A percentile compares a stretch with the other conserved stretches of the same genome.
Evolutionary conservation across 768 basidiomycete genomes (phyloP).

Genomic region (Pulveroboletus sp.): DNA sequence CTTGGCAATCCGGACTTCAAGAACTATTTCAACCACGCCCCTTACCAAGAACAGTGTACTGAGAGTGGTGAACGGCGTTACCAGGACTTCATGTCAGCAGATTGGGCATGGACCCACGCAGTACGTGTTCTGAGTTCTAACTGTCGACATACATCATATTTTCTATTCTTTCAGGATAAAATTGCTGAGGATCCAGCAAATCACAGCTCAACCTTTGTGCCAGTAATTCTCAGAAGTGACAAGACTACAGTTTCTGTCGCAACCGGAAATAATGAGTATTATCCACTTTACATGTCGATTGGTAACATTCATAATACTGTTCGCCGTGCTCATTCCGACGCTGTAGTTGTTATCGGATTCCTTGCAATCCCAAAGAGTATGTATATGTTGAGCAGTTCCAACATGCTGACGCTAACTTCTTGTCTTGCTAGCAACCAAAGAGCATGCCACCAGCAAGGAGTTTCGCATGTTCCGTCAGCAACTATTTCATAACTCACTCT

Average conservation of each 20-base stretch:
- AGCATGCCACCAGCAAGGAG: neutral
- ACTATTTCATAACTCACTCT: neutral
- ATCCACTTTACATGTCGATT: constrained; percentile 14
- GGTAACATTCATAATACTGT: constrained; percentile 17
- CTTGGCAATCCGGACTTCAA: neutral
- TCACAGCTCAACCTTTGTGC: constrained; percentile 12
- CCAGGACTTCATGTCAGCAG: too few relatives aligned
- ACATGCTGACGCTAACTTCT: too few relatives aligned
- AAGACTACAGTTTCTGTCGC: constrained; percentile 15
- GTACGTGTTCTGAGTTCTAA: too few relatives aligned
- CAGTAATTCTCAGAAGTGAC: constrained; percentile 14
- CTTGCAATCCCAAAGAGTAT: constrained; percentile 4
- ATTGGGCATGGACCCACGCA: too few relatives aligned
- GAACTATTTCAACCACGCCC: too few relatives aligned
- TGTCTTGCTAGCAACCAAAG: neutral
- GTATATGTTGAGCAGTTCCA: too few relatives aligned
- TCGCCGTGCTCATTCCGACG: constrained; percentile 2
- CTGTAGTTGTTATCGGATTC: constrained; percentile 15
- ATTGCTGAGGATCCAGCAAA: constrained; percentile 18
- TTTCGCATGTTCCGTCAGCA: neutral
- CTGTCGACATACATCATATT: too few relatives aligned
- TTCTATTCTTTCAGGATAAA: too few relatives aligned
- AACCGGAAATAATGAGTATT: constrained; percentile 14
- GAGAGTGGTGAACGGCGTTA: too few relatives aligned
- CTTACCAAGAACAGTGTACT: too few relatives aligned